A percentile compares a stretch with the other conserved stretches of the same genome.
Evolutionary conservation across 1,139 yeast genomes (phyloP).

Genomic region (Yamadazyma epiphylla): DNA sequence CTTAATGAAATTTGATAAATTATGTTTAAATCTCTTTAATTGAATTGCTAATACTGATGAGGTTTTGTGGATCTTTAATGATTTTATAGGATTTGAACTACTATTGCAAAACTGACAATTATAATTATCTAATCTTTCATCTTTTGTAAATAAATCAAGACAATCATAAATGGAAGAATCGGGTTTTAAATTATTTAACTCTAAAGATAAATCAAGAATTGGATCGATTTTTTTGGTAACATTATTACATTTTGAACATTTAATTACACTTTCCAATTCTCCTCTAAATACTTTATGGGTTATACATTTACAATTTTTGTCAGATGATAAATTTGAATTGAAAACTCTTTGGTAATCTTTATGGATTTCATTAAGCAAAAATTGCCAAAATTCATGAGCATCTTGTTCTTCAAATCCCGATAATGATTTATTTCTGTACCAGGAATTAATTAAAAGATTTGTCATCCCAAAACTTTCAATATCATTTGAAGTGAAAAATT

Average conservation of each 20-base stretch:
- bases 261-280: conserved; percentile 89
- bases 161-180: conserved; percentile 53
- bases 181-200: conserved; percentile 37
- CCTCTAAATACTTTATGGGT: conserved; percentile 91
- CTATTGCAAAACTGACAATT: conserved; percentile 64
- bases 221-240: conserved; percentile 78
- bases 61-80: conserved; percentile 58
- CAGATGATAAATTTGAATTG: conserved; percentile 1
- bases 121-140: conserved; percentile 75
- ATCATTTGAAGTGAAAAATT: conserved; percentile 51
- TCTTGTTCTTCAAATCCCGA: conserved; percentile 98
- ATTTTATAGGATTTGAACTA: conserved; percentile 64
- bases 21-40: conserved; percentile 83
- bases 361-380: conserved; percentile 80
- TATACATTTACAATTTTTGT: conserved; percentile 60
- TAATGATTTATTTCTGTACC: conserved; percentile 77
- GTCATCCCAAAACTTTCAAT: conserved; percentile 74
- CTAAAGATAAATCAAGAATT: conserved; percentile 83
- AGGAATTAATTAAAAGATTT: conserved; percentile 69
- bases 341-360: conserved; percentile 34
- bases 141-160: conserved; percentile 68
- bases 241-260: conserved; percentile 65
- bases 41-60: conserved; percentile 84
- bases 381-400: conserved; percentile 97
- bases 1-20: conserved; percentile 58